Conservation (phyloP, 179 eudicot genomes). For the Spergularia azorica region DNA sequence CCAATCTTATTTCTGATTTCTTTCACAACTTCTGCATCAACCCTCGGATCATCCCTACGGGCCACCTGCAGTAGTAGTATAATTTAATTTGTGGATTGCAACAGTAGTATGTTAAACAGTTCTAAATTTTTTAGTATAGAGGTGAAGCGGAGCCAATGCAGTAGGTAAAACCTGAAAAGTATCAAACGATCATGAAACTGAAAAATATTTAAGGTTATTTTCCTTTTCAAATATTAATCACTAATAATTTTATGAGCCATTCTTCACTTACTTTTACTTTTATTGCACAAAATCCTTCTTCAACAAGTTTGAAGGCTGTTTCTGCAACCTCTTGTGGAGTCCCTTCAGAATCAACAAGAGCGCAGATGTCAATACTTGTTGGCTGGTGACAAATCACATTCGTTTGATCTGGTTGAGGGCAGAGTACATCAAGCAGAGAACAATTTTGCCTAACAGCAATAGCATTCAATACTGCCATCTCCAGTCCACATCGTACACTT, state of each 20-base stretch:
- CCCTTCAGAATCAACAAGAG: conserved; percentile 78
- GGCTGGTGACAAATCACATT: conserved; percentile 34
- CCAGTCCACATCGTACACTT: conserved; percentile 96
- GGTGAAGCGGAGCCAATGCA: not conserved
- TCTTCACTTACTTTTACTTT: conserved; percentile 70
- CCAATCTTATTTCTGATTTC: conserved; percentile 86
- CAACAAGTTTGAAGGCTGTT: conserved; percentile 58
- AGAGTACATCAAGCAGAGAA: conserved; percentile 60
- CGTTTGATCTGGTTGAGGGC: conserved; percentile 34
- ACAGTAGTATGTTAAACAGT: not conserved
- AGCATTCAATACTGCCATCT: conserved; percentile 94
- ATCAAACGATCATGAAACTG: not conserved
- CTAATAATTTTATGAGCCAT: conserved; percentile 6
- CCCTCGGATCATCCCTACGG: conserved; percentile 72
- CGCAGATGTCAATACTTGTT: conserved; percentile 65
- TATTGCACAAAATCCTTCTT: conserved; percentile 78
- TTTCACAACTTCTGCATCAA: conserved; percentile 70
- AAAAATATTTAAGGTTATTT: not conserved
- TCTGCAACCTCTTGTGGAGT: conserved; percentile 76
- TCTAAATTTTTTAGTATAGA: not conserved
- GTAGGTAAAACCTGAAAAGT: not conserved
- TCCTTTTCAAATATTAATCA: conserved; percentile 12
- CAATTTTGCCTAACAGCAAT: conserved; percentile 62
- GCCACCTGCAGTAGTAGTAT: conserved; percentile 59
- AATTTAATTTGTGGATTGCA: not conserved